Percentiles rank a stretch among this genome's conserved stretches.
phyloP scores from a whole-genome alignment of 306 rosid genomes.

The Lathyrus sativus region DNA sequence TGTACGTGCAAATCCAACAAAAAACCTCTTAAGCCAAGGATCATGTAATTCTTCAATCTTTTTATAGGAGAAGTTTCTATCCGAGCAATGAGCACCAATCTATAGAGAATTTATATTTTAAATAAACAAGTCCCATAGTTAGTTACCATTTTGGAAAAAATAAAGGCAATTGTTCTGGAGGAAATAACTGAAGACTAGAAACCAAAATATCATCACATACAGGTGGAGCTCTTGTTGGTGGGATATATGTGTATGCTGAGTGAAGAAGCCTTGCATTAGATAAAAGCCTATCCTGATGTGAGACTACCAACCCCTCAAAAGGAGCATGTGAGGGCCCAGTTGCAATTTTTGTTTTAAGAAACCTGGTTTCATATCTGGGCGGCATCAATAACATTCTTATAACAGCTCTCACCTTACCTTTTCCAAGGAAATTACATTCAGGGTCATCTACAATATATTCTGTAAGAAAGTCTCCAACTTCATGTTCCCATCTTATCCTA shows the following conservation, averaged over 20 bases:
- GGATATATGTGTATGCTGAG: slow-evolving; percentile 83
- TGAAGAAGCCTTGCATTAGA: slow-evolving; percentile 81
- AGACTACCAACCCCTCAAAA: slow-evolving; percentile 75
- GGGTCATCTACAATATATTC: slow-evolving; percentile 59
- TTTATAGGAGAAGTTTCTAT: slow-evolving; percentile 78
- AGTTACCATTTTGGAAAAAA: slow-evolving; percentile 19
- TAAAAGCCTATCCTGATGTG: slow-evolving; percentile 69
- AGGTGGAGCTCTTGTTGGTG: slow-evolving; percentile 88
- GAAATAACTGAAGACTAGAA: slow-evolving; percentile 11
- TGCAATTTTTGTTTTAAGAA: slow-evolving; percentile 54
- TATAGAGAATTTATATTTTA: slow-evolving; percentile 31
- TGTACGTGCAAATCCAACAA: slow-evolving; percentile 91
- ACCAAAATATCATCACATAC: slow-evolving; percentile 55
- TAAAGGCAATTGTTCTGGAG: slow-evolving; percentile 7
- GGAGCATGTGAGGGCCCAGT: slow-evolving; percentile 74
- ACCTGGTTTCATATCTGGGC: slow-evolving; percentile 54
- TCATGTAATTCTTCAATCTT: slow-evolving; percentile 77
- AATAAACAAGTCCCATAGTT: slow-evolving; percentile 34
- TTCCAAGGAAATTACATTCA: slow-evolving; percentile 57
- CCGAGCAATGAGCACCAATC: slow-evolving; percentile 81
- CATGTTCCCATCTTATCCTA: slow-evolving; percentile 69
- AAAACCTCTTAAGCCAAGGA: slow-evolving; percentile 89
- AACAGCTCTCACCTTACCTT: slow-evolving; percentile 74
- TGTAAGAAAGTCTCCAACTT: slow-evolving; percentile 55
- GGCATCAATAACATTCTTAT: slow-evolving; percentile 85